Evolutionary conservation across 2,329 filamentous ascomycete species (phyloP), one percentile per base, ranked within the genome.

Genomic region (Apiospora marii): DNA sequence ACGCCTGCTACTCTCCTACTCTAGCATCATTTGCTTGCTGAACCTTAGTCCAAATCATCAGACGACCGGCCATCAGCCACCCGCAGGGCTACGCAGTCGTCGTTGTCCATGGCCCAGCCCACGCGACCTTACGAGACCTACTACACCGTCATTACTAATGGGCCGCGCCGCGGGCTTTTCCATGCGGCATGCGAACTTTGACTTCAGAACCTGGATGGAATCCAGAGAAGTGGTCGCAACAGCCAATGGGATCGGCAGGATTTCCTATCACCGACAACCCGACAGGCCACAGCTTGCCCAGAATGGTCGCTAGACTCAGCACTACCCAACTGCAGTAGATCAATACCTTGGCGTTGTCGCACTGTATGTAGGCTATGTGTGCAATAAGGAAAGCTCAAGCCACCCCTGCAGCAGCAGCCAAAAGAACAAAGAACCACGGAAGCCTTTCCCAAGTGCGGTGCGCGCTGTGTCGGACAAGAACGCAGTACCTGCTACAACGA

Each of bases 251-350:
- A 64, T 64, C 58, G 34, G 34, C 58, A 64, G 30, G 34, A 64
- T 64, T 64, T 64, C 58, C 58, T 27, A 61, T 61, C 53, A 61
- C 53, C 34, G 53, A 8, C 53, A 30, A 27, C 37, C 53, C 34
- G 53, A 8, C 53, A 30, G 53, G 34, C 16, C 30, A 61, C 34
- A 64, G 22, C 34, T 64, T 64, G 58, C 58, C 58, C 58, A 64
- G 58, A n/a, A 41, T 24, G 22, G 34, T 64, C 58, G 58, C 58
- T 64, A 64, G 58, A 41, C 58, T 64, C 58, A 41, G 58, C 58
- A 64, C 34, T 24, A 64, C 58, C 58, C 34, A 41, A 64, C 58
- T 37, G 58, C 58, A 64, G 58, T n/a, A 64, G 34, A 64, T 64
- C 58, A 64, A 41, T 41, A 34, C 4, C 58, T 64, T 64, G 58